These are phyloP conservation scores for Heritiera littoralis DNA, from an alignment of 345 rosid species.

Conservation along the genomic window DNA sequence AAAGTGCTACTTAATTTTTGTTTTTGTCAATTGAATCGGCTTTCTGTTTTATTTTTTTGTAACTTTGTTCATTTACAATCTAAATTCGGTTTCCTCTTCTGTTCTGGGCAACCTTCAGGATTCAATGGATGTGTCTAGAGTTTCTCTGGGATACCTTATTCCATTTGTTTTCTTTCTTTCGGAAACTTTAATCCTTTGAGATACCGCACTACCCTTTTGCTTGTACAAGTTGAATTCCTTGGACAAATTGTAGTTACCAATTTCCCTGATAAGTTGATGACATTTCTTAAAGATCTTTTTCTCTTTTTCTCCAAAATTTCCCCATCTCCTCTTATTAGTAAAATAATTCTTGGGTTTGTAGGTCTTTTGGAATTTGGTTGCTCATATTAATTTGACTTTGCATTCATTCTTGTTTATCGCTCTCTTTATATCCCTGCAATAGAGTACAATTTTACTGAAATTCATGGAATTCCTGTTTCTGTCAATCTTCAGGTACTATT, in stretches of 20 bases:
- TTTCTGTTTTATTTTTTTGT: no score
- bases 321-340: not conserved
- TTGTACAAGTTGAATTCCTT: not conserved
- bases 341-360: not conserved
- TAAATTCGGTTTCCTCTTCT: no score
- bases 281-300: conserved; percentile 3
- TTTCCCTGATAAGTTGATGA: conserved; percentile 13
- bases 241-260: not conserved
- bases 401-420: not conserved
- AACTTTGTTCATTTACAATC: no score
- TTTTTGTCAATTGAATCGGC: not conserved
- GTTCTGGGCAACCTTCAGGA: no score
- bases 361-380: not conserved
- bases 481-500: conserved; percentile 61
- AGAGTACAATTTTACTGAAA: not conserved
- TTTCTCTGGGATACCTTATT: no score
- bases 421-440: not conserved
- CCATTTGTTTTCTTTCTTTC: no score
- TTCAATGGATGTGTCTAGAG: no score
- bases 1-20: not conserved
- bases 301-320: not conserved
- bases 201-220: not conserved
- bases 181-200: no score
- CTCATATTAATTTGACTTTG: not conserved
- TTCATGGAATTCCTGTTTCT: not conserved